These are phyloP conservation scores for Quercus ilex DNA, from an alignment of 306 rosid genomes.

Conservation along the genomic window DNA sequence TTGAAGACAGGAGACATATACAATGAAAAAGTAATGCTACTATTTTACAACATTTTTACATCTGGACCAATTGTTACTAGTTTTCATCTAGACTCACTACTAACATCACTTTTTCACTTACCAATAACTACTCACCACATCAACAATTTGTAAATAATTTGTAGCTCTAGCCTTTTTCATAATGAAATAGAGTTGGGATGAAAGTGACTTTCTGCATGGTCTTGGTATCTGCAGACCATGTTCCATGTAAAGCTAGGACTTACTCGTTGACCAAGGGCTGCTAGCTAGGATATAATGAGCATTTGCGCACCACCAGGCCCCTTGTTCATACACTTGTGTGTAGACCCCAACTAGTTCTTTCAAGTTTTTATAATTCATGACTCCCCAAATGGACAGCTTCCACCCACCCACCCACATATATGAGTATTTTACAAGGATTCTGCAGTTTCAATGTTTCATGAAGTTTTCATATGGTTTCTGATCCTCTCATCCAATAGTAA, in stretches of 20 bases:
- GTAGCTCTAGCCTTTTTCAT: no score
- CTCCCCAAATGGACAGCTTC: no score
- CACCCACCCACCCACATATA: no score
- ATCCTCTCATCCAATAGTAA: background rate
- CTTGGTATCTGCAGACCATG: conserved; percentile 12
- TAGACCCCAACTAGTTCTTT: conserved; percentile 14
- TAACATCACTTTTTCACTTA: no score
- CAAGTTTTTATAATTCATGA: background rate
- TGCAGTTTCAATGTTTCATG: no score
- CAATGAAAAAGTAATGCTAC: no score
- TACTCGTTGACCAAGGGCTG: conserved; percentile 1
- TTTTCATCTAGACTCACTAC: no score
- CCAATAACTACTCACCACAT: no score
- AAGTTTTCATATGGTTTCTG: no score
- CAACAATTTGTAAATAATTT: no score
- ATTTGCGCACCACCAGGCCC: conserved; percentile 36
- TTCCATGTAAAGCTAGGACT: background rate
- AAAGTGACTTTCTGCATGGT: conserved; percentile 26
- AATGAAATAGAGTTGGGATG: conserved; percentile 4
- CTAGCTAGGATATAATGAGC: conserved; percentile 22
- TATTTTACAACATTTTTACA: no score
- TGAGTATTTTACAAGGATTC: background rate
- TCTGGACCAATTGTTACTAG: no score
- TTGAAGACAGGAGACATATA: conserved; percentile 5
- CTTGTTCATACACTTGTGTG: conserved; percentile 1